Evolutionary conservation across 2,329 filamentous ascomycete species (phyloP).

Genomic region (Fusarium redolens): DNA sequence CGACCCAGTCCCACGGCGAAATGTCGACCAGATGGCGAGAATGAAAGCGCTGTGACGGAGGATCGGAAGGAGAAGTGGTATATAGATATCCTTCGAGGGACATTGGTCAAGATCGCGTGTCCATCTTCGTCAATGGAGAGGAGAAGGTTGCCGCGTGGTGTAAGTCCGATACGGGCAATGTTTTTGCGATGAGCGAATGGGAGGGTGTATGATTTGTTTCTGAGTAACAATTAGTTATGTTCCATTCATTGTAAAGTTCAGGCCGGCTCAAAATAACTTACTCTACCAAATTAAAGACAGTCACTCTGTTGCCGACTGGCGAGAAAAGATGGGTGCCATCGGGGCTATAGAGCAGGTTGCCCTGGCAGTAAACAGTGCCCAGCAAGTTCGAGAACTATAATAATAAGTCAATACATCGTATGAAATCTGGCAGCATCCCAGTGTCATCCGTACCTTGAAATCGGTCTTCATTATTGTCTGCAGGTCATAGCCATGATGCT

Average conservation of each 20-base stretch:
- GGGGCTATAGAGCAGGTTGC: constrained; percentile 95
- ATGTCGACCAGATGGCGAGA: constrained; percentile 89
- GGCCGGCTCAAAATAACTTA: constrained; percentile 55
- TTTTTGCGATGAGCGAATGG: constrained; percentile 95
- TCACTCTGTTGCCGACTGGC: constrained; percentile 94
- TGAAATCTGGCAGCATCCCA: not conserved
- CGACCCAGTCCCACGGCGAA: constrained; percentile 91
- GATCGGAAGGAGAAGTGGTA: constrained; percentile 96
- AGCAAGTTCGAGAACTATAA: constrained; percentile 94
- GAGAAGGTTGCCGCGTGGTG: constrained; percentile 89
- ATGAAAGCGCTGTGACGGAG: constrained; percentile 84
- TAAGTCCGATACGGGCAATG: constrained; percentile 87
- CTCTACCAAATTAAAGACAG: constrained; percentile 97
- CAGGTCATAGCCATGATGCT: constrained; percentile 54
- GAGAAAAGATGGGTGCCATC: constrained; percentile 97
- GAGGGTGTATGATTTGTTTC: constrained; percentile 88
- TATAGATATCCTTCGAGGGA: constrained; percentile 84
- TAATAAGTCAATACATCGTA: not conserved
- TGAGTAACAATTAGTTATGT: constrained; percentile 55
- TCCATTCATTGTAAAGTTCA: not conserved
- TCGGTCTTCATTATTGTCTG: constrained; percentile 93
- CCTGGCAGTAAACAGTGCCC: constrained; percentile 97
- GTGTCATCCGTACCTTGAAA: constrained; percentile 79
- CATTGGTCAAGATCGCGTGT: constrained; percentile 90
- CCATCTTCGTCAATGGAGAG: constrained; percentile 96